These are phyloP conservation scores for Eurotiales sp. DNA, from an alignment of 2,329 filamentous ascomycete genomes.

Conservation along the genomic window DNA sequence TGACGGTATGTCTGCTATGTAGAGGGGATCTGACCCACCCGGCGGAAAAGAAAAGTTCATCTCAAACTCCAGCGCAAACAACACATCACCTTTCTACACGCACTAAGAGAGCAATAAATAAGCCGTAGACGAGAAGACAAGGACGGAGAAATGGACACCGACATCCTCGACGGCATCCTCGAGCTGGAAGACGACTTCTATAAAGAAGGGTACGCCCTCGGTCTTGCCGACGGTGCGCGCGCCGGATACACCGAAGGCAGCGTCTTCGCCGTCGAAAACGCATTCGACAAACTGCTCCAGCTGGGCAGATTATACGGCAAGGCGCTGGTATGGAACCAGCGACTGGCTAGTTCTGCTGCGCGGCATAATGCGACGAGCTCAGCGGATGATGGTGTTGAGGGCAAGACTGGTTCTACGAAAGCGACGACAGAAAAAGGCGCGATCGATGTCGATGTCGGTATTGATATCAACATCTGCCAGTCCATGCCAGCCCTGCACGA, in stretches of 20 bases:
- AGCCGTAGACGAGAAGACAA: too few relatives aligned
- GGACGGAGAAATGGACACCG: constrained; percentile 42
- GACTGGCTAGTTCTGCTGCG: constrained; percentile 41
- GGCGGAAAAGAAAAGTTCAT: too few relatives aligned
- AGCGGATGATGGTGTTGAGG: too few relatives aligned
- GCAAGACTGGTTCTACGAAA: background rate
- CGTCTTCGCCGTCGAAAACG: constrained; percentile 84
- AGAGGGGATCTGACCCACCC: too few relatives aligned
- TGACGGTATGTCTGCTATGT: too few relatives aligned
- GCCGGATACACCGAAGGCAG: constrained; percentile 85
- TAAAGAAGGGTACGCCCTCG: constrained; percentile 72
- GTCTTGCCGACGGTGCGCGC: constrained; percentile 68
- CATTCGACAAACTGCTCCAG: constrained; percentile 86
- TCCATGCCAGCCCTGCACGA: constrained; percentile 46
- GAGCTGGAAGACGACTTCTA: constrained; percentile 70
- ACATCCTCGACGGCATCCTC: constrained; percentile 56
- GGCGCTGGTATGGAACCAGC: constrained; percentile 77
- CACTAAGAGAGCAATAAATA: too few relatives aligned
- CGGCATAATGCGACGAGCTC: background rate
- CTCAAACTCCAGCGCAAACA: too few relatives aligned
- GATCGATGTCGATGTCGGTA: constrained; percentile 16
- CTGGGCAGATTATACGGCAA: constrained; percentile 75
- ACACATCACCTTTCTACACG: too few relatives aligned
- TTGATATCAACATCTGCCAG: constrained; percentile 28
- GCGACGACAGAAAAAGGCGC: background rate